Evolutionary conservation across 2,329 filamentous ascomycete genomes (phyloP), one percentile per base, ranked within the genome.

Genomic region (Beauveria bassiana): DNA sequence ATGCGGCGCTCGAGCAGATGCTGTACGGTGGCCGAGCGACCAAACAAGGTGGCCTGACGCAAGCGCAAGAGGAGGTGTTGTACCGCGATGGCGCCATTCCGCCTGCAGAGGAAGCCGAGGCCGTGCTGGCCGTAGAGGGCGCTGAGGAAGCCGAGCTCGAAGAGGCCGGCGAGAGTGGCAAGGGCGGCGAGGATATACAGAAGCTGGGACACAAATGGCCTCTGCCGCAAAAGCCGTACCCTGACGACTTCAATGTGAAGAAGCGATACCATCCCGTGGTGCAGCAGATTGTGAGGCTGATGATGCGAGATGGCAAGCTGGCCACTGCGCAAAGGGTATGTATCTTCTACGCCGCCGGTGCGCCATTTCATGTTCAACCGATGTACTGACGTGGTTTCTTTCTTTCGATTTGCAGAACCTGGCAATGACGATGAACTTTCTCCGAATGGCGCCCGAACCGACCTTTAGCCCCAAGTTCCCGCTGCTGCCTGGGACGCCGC

Each of bases 231-330:
- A 76, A 87, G 61, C 86, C 88, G 7, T 78, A 92, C 58, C 83
- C 87, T 10, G 81, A 82, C 59, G 69, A 78, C 34, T 79, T 70
- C 81, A 90, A 75, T 75, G 77, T 93, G 68, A 89, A 92, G 74
- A 81, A 90, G 71, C 86, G 95, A 69, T 96, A 98, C 72, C 89
- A 97, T 71, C 86, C 90, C 1, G 81, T 97, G 8, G 80, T 98
- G 53, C 80, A 88, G 66, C 95, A 97, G 78, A 81, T 98, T 68
- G 96, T 92, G 20, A 93, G 92, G 72, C 80, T 96, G 67, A 76
- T 99, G 65, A 99, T 98, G 93, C 81, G 81, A 68, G 85, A 98
- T 75, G 95, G 95, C 68, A 96, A 97, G 79, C 85, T 96, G 72
- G 89, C 88, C 70, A 83, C 85, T 73, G 95, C 95, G n/a, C 91